Base-by-base conservation (phyloP, 257 asterid species). In the Datura wrightii region DNA sequence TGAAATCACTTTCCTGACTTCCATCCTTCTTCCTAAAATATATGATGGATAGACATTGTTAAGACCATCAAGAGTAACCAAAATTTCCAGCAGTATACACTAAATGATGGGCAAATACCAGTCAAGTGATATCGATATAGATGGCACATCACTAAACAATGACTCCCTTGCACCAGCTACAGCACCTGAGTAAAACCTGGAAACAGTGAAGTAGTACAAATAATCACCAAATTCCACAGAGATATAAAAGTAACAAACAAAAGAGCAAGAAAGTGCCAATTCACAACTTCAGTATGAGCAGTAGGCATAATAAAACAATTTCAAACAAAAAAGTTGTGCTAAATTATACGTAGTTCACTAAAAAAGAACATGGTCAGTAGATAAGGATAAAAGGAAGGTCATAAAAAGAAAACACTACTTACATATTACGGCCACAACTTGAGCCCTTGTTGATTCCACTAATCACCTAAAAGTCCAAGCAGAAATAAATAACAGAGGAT, bases 91-190 rank as follows among this genome's bases (percentile, higher is more conserved):
- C 9, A 52, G 56, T 62, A 80, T 18, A 59, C 10, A 82, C 53
- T 48, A 54, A 82, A 65, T 54, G 53, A 62, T 36, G 74, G 14
- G 67, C 31, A 60, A 94, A 54, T 53, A 97, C 99, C 99, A 97
- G 94, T 97, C 92, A 50, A 95, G 87, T 10, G 99, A 97, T 85
- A 97, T 91, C 5, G 99, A 95, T 81, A 97, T 85, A 84, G 99
- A 92, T 10, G 99, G 98, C 79, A 97, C 97, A 37, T 97, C 99
- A 87, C 91, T 92, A 66, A 95, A 79, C 84, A 94, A 79, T 18
- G 98, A 97, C 88, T 97, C 99, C 85, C 98, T 93, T 36, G 99
- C 99, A 81, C 98, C 99, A 89, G 98, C 99, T 82, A 92, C 93
- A 81, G 88, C 98, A 67, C 97, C 94, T 14, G 99, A 97, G 90